Base-by-base conservation (phyloP, 2,329 filamentous ascomycete species). In the Tetracladium maxilliforme region DNA sequence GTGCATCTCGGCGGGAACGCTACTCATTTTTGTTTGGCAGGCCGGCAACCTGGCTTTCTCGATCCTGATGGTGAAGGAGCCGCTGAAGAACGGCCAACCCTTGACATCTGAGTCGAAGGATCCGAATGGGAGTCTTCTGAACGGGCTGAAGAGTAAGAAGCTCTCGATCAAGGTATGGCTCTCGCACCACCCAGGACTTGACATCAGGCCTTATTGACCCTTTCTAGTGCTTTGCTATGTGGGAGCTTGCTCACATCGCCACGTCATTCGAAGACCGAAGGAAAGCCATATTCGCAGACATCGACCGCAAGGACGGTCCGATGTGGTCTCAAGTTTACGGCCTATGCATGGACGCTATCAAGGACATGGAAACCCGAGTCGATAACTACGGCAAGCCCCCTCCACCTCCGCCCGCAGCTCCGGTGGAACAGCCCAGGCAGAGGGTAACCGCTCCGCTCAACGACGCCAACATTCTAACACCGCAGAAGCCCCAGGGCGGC, bases 61-160 rank as follows among this genome's bases (percentile, higher is more conserved):
- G 5, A 52, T 74, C n/a, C 84, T 83, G 47, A 69, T 93, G 42
- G 70, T 74, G 14, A 75, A 78, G 45, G 71, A 79, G 38, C 87
- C 87, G 1, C 46, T 92, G 27, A 93, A 92, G 56, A 80, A 80
- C 36, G 75, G 67, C n/a, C 68, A 75, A 40, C 84, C 86, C 4
- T 64, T 95, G 28, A 93, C 83, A 1, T 66, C 68, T 11, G 80
- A 87, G 36, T 81, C 83, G 10, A 90, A 81, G 43, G 86, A 94
- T 47, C 82, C 87, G 1, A 95, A 93, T 41, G 84, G 83, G 18
- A 93, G 81, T 44, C 59, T 95, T 15, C 48, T 95, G 24, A 83
- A 74, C 29, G 87, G 87, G 0, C 49, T 95, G 22, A 86, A 75
- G 45, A 76, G 76, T 35, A 90, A 84, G 52, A 90, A 87, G 47